Percentiles rank a stretch among this genome's conserved stretches.
Conservation (phyloP, 2,329 filamentous ascomycete species). For the Paradendryphiella salina region DNA sequence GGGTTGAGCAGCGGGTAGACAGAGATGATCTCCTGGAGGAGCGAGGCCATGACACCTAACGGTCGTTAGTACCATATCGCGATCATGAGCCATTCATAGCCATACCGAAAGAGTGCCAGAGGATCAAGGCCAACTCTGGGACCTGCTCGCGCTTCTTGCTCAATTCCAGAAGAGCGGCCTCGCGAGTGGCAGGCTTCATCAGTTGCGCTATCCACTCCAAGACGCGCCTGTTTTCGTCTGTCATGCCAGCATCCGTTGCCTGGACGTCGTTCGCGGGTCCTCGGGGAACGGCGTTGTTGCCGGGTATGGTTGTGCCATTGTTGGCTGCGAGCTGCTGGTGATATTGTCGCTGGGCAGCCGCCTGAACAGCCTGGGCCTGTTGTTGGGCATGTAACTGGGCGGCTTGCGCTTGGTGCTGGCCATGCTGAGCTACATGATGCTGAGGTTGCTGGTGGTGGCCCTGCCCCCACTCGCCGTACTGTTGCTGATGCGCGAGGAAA, state of each 20-base stretch:
- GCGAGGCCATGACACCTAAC: slow-evolving; percentile 92
- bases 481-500: slow-evolving; percentile 66
- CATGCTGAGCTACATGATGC: slow-evolving; percentile 48
- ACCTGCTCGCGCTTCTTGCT: slow-evolving; percentile 99
- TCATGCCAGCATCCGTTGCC: slow-evolving; percentile 58
- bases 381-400: slow-evolving; percentile 53
- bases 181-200: slow-evolving; percentile 81
- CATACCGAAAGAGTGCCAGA: slow-evolving; percentile 97
- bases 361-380: slow-evolving; percentile 53
- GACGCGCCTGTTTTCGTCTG: slow-evolving; percentile 91
- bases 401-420: slow-evolving; percentile 47
- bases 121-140: slow-evolving; percentile 88
- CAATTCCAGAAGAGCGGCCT: slow-evolving; percentile 88
- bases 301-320: slow-evolving; percentile 57
- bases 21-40: slow-evolving; percentile 97
- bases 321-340: slow-evolving; percentile 74
- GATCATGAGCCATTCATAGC: too few relatives aligned
- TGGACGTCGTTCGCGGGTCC: slow-evolving; percentile 47
- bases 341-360: slow-evolving; percentile 57
- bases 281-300: slow-evolving; percentile 43
- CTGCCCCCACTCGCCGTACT: slow-evolving; percentile 59
- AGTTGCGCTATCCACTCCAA: slow-evolving; percentile 91
- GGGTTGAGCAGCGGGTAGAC: slow-evolving; percentile 97
- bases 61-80: slow-evolving; percentile 20
- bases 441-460: slow-evolving; percentile 48